phyloP scores from a whole-genome alignment of 352 stramenopile genomes.

The Pythium folliculosum region DNA sequence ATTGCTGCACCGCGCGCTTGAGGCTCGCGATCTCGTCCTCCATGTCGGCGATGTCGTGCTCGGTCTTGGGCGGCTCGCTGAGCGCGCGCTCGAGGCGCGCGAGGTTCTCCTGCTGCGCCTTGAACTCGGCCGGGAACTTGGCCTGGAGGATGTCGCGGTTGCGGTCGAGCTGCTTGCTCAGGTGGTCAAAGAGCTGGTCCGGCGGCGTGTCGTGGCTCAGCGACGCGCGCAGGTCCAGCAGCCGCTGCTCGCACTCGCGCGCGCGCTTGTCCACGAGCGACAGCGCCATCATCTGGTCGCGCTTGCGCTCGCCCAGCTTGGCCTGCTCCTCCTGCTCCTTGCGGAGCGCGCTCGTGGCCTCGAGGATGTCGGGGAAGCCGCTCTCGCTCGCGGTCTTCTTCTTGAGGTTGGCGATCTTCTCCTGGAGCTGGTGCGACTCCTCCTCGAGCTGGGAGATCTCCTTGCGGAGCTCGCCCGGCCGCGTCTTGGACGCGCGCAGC shows the following conservation, averaged over 20 bases:
- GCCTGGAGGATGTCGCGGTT: conserved; percentile 66
- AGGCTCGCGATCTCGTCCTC: conserved; percentile 77
- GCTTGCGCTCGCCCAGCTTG: conserved; percentile 87
- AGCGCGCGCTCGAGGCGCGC: conserved; percentile 70
- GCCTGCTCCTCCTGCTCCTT: conserved; percentile 95
- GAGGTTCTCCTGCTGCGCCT: conserved; percentile 73
- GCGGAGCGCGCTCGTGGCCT: conserved; percentile 88
- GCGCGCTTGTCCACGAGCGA: conserved; percentile 83
- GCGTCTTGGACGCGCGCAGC: conserved; percentile 74
- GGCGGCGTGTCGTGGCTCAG: conserved; percentile 75
- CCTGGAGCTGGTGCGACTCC: conserved; percentile 86
- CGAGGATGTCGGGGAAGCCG: conserved; percentile 90
- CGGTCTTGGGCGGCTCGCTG: conserved; percentile 77
- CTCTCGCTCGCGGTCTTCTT: conserved; percentile 82
- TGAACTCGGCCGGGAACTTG: conserved; percentile 83
- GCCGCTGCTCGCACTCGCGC: conserved; percentile 66
- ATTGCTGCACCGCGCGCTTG: conserved; percentile 59
- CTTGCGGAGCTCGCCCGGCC: conserved; percentile 80
- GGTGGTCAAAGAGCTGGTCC: conserved; percentile 88
- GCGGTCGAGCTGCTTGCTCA: conserved; percentile 75
- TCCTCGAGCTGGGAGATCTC: conserved; percentile 93
- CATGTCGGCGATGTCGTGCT: conserved; percentile 88
- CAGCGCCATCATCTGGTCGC: conserved; percentile 87
- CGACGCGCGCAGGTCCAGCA: conserved; percentile 73
- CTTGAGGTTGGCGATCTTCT: conserved; percentile 91